Conservation (phyloP, 805 yeast species). For the fission yeast (Schizosaccharomyces pombe) region DNA sequence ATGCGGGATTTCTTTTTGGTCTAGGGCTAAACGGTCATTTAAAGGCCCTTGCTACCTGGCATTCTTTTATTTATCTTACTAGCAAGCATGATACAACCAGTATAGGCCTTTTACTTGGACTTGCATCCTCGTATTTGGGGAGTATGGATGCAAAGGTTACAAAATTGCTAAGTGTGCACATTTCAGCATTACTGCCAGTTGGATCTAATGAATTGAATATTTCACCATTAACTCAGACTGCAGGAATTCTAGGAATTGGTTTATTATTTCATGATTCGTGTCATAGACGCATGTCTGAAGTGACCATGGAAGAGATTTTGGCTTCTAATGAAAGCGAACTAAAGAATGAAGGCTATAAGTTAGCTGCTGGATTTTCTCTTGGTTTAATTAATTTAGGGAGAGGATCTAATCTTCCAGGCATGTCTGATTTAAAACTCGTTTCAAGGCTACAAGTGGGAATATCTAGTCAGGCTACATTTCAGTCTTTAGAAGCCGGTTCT, state of each 20-base stretch:
- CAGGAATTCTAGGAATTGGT: conserved; percentile 80
- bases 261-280: conserved; percentile 53
- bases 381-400: conserved; percentile 68
- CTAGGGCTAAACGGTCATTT: conserved; percentile 81
- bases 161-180: conserved; percentile 78
- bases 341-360: conserved; percentile 49
- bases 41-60: conserved; percentile 77
- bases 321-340: background rate
- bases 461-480: conserved; percentile 24
- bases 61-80: conserved; percentile 73
- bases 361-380: conserved; percentile 70
- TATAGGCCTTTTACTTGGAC: conserved; percentile 68
- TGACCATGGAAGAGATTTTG: conserved; percentile 41
- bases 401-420: conserved; percentile 36
- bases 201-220: conserved; percentile 84
- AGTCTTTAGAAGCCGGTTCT: conserved; percentile 5
- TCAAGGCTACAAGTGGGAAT: conserved; percentile 24
- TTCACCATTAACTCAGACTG: conserved; percentile 60
- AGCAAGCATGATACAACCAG: conserved; percentile 71
- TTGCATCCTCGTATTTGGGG: conserved; percentile 72
- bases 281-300: conserved; percentile 68
- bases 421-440: conserved; percentile 39
- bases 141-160: conserved; percentile 69
- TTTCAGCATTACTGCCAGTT: conserved; percentile 68
- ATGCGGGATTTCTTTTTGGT: conserved; percentile 86